Evolutionary conservation across 2,329 filamentous ascomycete genomes (phyloP), one percentile per base, ranked within the genome.

Genomic region (Orbilia ellipsospora): DNA sequence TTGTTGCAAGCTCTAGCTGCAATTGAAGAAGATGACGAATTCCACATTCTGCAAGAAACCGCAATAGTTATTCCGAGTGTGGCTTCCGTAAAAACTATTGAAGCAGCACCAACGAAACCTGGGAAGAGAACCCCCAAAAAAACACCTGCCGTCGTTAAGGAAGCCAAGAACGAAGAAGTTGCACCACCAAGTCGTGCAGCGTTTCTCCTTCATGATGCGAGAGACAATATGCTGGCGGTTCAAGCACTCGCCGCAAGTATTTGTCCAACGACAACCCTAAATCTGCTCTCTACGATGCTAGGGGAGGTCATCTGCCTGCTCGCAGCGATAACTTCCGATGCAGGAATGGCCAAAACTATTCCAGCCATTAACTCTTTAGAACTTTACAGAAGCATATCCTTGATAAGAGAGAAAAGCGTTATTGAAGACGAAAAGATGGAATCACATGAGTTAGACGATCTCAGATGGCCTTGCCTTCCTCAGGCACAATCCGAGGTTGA

Each of bases 41-140:
- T 94, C 81, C 96, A 92, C 16, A 91, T 94, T 8, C 87, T 98
- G 15, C 92, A 94, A 54, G 95, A 99, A 80, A 97, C 95, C 0
- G 80, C 81, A 77, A 81, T 82, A 75, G 70, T 80, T 15, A 72
- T 78, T 28, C 79, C 83, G 26, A 86, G 86, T 40, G 83, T 83
- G 74, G 77, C 73, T n/a, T 78, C 79, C 28, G 79, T 81, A 10
- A 83, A 85, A 51, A 81, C 82, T 31, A 77, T 20, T 83, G 68
- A 83, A 64, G 81, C 80, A 20, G 79, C 83, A 12, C 65, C 76
- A 23, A 56, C 68, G 62, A 79, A 79, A 61, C 79, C 79, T 23
- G 81, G 80, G 20, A 84, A 75, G 31, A 63, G 59, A 26, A 81
- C 64, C 77, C 79, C 4, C 7, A 77, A 79, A n/a, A 67, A 73